Evolutionary conservation across 1,139 yeast species (phyloP).

Genomic region (Geotrichum histeridarum): DNA sequence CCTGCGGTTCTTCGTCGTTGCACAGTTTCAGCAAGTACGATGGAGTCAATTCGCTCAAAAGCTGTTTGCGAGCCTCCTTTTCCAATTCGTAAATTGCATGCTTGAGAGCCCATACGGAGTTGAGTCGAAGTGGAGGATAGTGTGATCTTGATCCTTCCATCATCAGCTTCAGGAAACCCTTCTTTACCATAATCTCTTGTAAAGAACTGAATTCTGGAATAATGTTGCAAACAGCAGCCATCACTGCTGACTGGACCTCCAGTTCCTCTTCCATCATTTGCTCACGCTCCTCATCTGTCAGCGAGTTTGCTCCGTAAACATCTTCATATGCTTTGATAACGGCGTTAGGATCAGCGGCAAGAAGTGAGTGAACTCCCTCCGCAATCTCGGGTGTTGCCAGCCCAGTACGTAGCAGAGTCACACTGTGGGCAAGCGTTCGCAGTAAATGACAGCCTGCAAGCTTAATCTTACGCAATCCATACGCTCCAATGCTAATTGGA

Average conservation of each 20-base stretch:
- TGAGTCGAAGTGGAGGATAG: constrained; percentile 41
- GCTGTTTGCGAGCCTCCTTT: constrained; percentile 34
- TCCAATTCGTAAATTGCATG: constrained; percentile 50
- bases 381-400: constrained; percentile 56
- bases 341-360: constrained; percentile 30
- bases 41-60: constrained; percentile 48
- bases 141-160: constrained; percentile 36
- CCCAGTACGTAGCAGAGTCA: constrained; percentile 62
- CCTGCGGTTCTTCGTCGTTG: constrained; percentile 46
- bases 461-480: constrained; percentile 29
- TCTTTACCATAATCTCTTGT: constrained; percentile 52
- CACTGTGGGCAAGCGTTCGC: constrained; percentile 71
- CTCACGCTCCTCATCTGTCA: constrained; percentile 29
- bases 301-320: constrained; percentile 16
- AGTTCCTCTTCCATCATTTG: constrained; percentile 36
- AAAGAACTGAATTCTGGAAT: constrained; percentile 77
- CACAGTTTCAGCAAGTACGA: constrained; percentile 49
- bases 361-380: constrained; percentile 42
- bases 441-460: constrained; percentile 51
- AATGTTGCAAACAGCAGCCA: constrained; percentile 71
- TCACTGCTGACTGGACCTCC: constrained; percentile 51
- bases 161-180: constrained; percentile 51
- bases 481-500: constrained; percentile 19
- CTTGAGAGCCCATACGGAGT: constrained; percentile 53
- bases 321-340: constrained; percentile 10